These are phyloP conservation scores for Scheffersomyces lignicola DNA, from an alignment of 1,139 yeast genomes.

Conservation along the genomic window DNA sequence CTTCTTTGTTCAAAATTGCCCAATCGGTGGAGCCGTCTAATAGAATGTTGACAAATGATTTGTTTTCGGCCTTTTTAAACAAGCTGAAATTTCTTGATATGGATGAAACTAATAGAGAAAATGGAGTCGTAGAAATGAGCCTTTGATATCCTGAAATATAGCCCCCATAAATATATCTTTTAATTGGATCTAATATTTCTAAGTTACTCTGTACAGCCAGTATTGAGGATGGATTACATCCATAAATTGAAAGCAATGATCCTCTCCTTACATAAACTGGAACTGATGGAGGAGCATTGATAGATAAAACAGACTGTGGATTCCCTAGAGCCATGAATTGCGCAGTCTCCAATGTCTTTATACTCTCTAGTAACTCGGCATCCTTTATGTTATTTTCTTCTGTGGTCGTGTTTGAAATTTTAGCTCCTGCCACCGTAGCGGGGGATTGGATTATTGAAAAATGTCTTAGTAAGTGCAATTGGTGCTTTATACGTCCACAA, in stretches of 20 bases:
- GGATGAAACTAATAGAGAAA: constrained; percentile 35
- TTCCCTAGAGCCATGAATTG: constrained; percentile 42
- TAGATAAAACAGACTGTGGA: constrained; percentile 44
- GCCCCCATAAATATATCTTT: constrained; percentile 43
- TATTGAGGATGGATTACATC: constrained; percentile 20
- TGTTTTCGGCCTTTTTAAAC: constrained; percentile 19
- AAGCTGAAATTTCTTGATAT: constrained; percentile 17
- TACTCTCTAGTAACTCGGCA: constrained; percentile 16
- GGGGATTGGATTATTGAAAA: constrained; percentile 6
- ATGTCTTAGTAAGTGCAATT: background rate
- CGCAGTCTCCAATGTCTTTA: constrained; percentile 21
- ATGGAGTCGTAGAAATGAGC: constrained; percentile 48
- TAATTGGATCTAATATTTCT: constrained; percentile 35
- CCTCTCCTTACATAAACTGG: constrained; percentile 51
- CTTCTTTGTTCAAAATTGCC: constrained; percentile 51
- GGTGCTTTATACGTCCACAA: background rate
- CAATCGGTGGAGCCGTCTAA: constrained; percentile 63
- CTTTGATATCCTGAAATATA: constrained; percentile 43
- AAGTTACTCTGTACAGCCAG: constrained; percentile 29
- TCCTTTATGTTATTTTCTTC: constrained; percentile 19
- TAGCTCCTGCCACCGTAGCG: background rate
- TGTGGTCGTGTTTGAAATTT: constrained; percentile 15
- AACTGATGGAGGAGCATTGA: constrained; percentile 57
- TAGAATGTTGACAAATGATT: constrained; percentile 41
- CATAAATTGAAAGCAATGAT: constrained; percentile 49